phyloP scores from a whole-genome alignment of 495 filamentous ascomycete species.

The Coniosporium apollinis region DNA sequence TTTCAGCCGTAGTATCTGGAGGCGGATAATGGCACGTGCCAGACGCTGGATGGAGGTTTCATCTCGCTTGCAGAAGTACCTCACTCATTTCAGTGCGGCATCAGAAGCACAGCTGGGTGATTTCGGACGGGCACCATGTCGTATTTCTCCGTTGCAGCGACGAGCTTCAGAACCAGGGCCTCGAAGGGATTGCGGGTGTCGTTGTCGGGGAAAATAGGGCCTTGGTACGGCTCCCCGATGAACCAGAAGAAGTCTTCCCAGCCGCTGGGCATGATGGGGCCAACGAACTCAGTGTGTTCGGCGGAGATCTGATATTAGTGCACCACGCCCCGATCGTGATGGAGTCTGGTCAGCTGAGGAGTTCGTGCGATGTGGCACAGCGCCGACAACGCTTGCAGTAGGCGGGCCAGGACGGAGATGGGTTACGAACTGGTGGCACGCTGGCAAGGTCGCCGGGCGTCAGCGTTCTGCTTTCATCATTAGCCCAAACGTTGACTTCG shows the following conservation, averaged over 20 bases:
- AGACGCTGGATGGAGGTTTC: too few species aligned
- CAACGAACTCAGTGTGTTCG: conserved; percentile 7
- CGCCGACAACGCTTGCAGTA: neutral
- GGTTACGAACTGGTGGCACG: conserved; percentile 8
- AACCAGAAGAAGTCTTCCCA: conserved; percentile 12
- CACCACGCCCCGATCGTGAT: conserved; percentile 2
- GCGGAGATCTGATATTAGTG: conserved; percentile 9
- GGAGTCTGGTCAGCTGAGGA: neutral
- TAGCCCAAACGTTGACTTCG: conserved; percentile 8
- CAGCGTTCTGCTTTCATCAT: conserved; percentile 7
- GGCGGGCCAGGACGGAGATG: neutral
- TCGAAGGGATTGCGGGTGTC: conserved; percentile 7
- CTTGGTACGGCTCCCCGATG: conserved; percentile 9
- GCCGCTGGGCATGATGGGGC: conserved; percentile 8
- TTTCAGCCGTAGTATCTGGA: too few species aligned
- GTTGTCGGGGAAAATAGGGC: conserved; percentile 5
- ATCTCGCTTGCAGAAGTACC: too few species aligned
- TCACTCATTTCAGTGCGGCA: too few species aligned
- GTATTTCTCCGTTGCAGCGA: conserved; percentile 32
- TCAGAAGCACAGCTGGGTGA: conserved; percentile 29
- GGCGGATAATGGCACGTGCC: too few species aligned
- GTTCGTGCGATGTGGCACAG: neutral
- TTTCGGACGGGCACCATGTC: conserved; percentile 31
- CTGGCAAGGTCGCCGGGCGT: conserved; percentile 6
- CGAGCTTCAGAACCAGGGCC: conserved; percentile 31